Base-by-base conservation (phyloP, 2,329 filamentous ascomycete genomes). In the Blastomyces parvus region DNA sequence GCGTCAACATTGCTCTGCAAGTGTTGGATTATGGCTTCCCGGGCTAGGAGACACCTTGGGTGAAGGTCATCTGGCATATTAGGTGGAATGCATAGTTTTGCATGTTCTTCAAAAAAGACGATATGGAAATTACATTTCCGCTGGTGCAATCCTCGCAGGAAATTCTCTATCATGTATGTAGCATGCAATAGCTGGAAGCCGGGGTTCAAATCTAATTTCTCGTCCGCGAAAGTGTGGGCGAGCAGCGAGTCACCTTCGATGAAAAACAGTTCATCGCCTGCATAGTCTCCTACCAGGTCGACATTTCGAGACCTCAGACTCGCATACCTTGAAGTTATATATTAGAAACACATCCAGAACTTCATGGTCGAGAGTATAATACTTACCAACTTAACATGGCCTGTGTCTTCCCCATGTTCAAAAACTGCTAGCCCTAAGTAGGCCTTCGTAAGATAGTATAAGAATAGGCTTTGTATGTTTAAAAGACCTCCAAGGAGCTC, bases 201-300 rank as follows among this genome's bases (percentile, higher is more conserved):
- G 59, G 78, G 42, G 9, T 58, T 46, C 67, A 89, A 88, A 69
- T 91, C 86, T 50, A 91, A 82, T 27, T 82, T 79, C 13, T 81
- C 77, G 66, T 87, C 80, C n/a, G 78, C 75, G 58, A 91, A 83
- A 68, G 83, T 87, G 64, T 88, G 76, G 7, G 84, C 76, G 13
- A 91, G 76, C n/a, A 91, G 73, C 0, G 87, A 87, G 69, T 92
- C 88, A 38, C 88, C 88, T 66, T 91, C 87, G 38, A 91, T 82
- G 27, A 88, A 77, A 71, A 91, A 91, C 13, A 87, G 79, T 70
- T 90, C 88, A 64, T 84, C 84, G 27, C 89, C 88, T 3, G 87
- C 87, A 74, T 89, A 91, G 70, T 91, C 89, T 50, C 88, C 87
- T 3, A 91, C 83, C 2, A 91, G 81, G 67, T 90, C 86, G 36